These are phyloP conservation scores for Penicillium canescens DNA, from an alignment of 495 filamentous ascomycete species.

Conservation along the genomic window DNA sequence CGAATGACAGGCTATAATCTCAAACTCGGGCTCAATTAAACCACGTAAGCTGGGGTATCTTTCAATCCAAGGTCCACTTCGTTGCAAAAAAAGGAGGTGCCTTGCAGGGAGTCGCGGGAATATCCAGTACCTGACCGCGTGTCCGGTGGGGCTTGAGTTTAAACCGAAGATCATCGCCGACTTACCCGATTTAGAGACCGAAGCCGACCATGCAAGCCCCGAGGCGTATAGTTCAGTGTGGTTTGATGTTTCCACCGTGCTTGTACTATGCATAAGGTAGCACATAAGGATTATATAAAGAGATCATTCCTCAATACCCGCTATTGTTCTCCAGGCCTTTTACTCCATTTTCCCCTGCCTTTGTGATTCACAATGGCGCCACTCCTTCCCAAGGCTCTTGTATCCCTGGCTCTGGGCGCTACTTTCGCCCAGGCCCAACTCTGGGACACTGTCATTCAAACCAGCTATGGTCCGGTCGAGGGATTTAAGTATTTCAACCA, in stretches of 20 bases:
- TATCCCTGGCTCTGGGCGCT: slow-evolving; percentile 16
- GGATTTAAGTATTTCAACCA: slow-evolving; percentile 33
- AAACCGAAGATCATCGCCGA: neutral
- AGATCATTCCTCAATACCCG: neutral
- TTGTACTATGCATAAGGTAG: neutral
- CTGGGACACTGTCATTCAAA: slow-evolving; percentile 26
- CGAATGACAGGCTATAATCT: too few species aligned
- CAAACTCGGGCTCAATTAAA: too few species aligned
- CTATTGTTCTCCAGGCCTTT: neutral
- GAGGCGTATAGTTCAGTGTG: neutral
- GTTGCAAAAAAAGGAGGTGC: too few species aligned
- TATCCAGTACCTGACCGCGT: neutral
- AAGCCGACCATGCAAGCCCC: neutral
- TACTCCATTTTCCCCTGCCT: neutral
- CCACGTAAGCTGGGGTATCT: too few species aligned
- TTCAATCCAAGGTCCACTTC: too few species aligned
- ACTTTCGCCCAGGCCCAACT: slow-evolving; percentile 19
- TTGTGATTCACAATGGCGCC: slow-evolving; percentile 9
- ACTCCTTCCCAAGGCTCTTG: slow-evolving; percentile 9
- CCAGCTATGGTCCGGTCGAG: slow-evolving; percentile 25
- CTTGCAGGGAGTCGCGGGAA: too few species aligned
- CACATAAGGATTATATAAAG: neutral
- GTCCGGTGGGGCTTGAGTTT: neutral
- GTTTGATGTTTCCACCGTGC: neutral
- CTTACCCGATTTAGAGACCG: neutral